Percentiles rank a stretch among this genome's conserved stretches.
Conservation (phyloP, 306 rosid genomes). For the Aeschynomene evenia region DNA sequence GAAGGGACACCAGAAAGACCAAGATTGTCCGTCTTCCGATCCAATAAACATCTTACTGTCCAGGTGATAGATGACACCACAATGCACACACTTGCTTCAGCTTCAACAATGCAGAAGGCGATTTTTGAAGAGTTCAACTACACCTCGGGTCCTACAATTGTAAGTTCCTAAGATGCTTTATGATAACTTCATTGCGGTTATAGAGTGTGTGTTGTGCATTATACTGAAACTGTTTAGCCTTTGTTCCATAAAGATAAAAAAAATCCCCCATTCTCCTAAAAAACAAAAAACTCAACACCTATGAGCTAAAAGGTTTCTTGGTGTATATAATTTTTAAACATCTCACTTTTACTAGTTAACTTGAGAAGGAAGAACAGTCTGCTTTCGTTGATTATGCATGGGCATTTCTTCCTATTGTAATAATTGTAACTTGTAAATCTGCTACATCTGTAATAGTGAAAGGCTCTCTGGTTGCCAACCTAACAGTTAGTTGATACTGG, state of each 20-base stretch:
- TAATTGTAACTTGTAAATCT: not conserved
- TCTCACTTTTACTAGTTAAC: not conserved
- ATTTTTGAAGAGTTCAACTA: conserved; percentile 68
- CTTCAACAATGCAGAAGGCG: conserved; percentile 85
- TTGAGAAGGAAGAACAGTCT: not conserved
- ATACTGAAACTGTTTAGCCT: not conserved
- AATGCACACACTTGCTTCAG: conserved; percentile 93
- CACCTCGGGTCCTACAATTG: conserved; percentile 81
- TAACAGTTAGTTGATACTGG: not conserved
- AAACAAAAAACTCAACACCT: not conserved
- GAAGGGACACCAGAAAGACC: conserved; percentile 98
- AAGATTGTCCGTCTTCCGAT: conserved; percentile 81
- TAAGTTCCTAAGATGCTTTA: conserved; percentile 41
- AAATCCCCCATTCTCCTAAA: not conserved
- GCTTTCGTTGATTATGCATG: not conserved
- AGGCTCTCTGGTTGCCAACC: not conserved
- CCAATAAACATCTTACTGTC: conserved; percentile 88
- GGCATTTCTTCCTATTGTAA: not conserved
- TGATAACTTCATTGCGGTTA: not conserved
- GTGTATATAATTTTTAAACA: conserved; percentile 6
- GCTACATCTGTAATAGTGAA: conserved; percentile 4
- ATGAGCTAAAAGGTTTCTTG: not conserved
- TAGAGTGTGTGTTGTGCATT: not conserved
- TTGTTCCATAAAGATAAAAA: not conserved
- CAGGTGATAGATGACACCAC: conserved; percentile 95